Conservation (phyloP, 2,329 filamentous ascomycete species). For the Corynespora cassiicola region DNA sequence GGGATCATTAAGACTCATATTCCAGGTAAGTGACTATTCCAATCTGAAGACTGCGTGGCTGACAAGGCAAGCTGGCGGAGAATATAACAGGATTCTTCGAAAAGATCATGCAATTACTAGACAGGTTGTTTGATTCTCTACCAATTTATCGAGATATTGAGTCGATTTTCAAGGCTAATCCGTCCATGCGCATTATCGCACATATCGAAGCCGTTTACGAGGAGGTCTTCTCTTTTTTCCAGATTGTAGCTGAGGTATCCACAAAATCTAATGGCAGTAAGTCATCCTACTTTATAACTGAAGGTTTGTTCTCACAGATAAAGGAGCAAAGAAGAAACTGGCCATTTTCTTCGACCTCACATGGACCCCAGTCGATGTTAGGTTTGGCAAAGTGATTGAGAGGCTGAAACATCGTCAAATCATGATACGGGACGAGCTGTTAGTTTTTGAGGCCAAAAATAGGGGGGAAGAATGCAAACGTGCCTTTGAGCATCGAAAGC, state of each 20-base stretch:
- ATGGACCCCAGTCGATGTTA: conserved; percentile 4
- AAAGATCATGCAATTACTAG: background rate
- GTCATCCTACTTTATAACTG: background rate
- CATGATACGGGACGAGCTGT: background rate
- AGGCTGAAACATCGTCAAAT: background rate
- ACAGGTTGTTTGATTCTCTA: background rate
- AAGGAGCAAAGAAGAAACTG: background rate
- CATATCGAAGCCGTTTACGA: background rate
- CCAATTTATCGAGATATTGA: background rate
- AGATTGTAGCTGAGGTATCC: conserved; percentile 1
- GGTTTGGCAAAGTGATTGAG: background rate
- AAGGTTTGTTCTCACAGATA: background rate
- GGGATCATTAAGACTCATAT: no score
- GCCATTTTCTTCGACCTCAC: background rate
- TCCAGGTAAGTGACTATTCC: no score
- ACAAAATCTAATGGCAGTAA: conserved; percentile 1
- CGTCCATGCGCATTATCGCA: background rate
- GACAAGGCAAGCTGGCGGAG: conserved; percentile 1
- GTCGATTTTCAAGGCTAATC: background rate
- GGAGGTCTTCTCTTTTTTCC: background rate
- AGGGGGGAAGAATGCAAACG: no score
- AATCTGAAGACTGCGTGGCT: no score
- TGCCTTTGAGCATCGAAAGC: background rate
- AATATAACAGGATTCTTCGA: conserved; percentile 1
- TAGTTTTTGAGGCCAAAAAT: background rate